Conservation (phyloP, 75 land plant species). For the Ceratopteris richardii region DNA sequence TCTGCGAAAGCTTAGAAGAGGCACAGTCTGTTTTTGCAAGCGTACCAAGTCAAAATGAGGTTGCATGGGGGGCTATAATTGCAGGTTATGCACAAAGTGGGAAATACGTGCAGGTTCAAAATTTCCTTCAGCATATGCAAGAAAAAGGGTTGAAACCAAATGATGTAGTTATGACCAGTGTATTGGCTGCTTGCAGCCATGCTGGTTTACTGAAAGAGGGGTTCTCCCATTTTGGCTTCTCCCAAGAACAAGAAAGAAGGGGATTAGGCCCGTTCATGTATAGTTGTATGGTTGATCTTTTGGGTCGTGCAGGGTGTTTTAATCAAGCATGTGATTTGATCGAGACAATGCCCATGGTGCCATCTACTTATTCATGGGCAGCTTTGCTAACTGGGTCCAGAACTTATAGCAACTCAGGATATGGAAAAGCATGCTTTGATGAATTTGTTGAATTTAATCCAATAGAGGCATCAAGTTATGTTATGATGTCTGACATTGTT, state of each 20-base stretch:
- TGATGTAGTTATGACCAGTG: slow-evolving; percentile 25
- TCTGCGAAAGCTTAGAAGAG: background rate
- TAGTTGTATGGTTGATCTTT: slow-evolving; percentile 42
- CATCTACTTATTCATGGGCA: slow-evolving; percentile 34
- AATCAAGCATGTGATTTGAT: slow-evolving; percentile 25
- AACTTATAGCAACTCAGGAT: slow-evolving; percentile 24
- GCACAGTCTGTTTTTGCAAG: background rate
- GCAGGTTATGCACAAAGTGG: slow-evolving; percentile 47
- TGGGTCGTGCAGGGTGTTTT: slow-evolving; percentile 36
- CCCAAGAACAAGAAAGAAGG: too few relatives aligned
- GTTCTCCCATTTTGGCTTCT: background rate
- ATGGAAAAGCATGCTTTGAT: slow-evolving; percentile 24
- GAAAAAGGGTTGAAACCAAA: slow-evolving; percentile 26
- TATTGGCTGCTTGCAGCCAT: slow-evolving; percentile 20
- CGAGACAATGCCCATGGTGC: slow-evolving; percentile 36
- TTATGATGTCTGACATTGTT: slow-evolving; percentile 33
- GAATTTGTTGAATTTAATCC: slow-evolving; percentile 34
- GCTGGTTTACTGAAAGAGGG: background rate
- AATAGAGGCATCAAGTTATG: slow-evolving; percentile 32
- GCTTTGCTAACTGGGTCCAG: slow-evolving; percentile 33
- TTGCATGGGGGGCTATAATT: slow-evolving; percentile 56
- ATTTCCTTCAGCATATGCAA: slow-evolving; percentile 23
- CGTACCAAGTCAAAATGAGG: slow-evolving; percentile 4
- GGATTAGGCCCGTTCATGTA: background rate
- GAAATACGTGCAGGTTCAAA: slow-evolving; percentile 26